These are phyloP conservation scores for Tillandsia fasciculata DNA, from an alignment of 176 grass and related monocot species.

Conservation along the genomic window DNA sequence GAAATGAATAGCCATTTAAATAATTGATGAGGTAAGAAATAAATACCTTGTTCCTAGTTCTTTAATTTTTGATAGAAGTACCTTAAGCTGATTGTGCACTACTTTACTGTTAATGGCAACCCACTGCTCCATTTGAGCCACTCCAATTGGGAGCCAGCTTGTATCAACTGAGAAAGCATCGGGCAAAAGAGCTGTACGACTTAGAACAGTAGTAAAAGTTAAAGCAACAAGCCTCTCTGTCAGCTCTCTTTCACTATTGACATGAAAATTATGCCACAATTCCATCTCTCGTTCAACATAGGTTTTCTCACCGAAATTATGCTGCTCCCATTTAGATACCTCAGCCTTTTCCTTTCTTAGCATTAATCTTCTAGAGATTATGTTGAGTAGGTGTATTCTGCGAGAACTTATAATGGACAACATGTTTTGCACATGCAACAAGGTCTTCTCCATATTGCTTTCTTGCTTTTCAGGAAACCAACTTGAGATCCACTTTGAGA, in stretches of 20 bases:
- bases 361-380: constrained; percentile 67
- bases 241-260: constrained; percentile 57
- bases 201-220: constrained; percentile 46
- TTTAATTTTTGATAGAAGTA: constrained; percentile 40
- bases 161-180: constrained; percentile 14
- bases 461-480: constrained; percentile 31
- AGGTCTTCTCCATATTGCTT: constrained; percentile 25
- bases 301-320: constrained; percentile 9
- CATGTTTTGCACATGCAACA: constrained; percentile 21
- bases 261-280: constrained; percentile 55
- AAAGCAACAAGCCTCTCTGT: constrained; percentile 49
- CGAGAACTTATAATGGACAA: constrained; percentile 35
- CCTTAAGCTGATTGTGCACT: constrained; percentile 29
- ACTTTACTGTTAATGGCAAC: constrained; percentile 27
- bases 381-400: constrained; percentile 66
- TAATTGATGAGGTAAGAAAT: too few species aligned
- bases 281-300: constrained; percentile 17
- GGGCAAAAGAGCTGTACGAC: constrained; percentile 9
- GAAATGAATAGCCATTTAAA: background rate
- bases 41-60: constrained; percentile 43
- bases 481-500: constrained; percentile 44
- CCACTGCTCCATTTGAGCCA: constrained; percentile 70
- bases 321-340: constrained; percentile 1
- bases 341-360: background rate
- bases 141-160: constrained; percentile 42